Conservation (phyloP, 768 basidiomycete species). For the Russula abietina region DNA sequence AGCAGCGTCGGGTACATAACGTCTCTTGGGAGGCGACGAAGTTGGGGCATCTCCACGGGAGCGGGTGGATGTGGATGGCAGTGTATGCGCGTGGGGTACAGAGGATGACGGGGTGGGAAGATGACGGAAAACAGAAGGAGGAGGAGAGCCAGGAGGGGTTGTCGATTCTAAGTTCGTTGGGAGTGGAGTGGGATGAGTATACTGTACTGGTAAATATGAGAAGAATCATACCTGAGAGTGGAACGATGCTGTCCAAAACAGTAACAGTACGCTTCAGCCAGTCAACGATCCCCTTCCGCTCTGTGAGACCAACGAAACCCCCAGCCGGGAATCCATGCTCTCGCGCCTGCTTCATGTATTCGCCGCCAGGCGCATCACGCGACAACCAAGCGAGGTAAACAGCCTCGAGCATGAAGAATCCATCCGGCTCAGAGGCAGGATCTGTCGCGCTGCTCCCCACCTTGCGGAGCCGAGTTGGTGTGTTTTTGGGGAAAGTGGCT, state of each 20-base stretch:
- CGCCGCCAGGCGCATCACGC: constrained; percentile 65
- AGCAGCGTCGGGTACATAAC: constrained; percentile 69
- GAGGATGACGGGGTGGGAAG: constrained; percentile 19
- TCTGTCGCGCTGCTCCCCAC: constrained; percentile 43
- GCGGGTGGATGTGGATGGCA: constrained; percentile 21
- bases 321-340: constrained; percentile 59
- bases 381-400: constrained; percentile 82
- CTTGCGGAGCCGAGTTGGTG: constrained; percentile 73
- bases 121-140: constrained; percentile 24
- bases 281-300: constrained; percentile 79
- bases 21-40: constrained; percentile 51
- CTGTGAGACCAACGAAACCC: constrained; percentile 80
- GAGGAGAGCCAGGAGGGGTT: constrained; percentile 56
- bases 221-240: constrained; percentile 38
- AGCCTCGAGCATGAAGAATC: constrained; percentile 75
- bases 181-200: background rate
- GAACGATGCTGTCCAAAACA: constrained; percentile 47
- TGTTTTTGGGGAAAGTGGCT: constrained; percentile 59
- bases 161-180: constrained; percentile 39
- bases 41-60: constrained; percentile 24
- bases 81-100: constrained; percentile 23
- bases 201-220: background rate
- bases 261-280: constrained; percentile 64
- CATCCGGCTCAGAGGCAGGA: constrained; percentile 36
- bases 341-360: constrained; percentile 84